Percentiles rank a stretch among this genome's conserved stretches.
Conservation (phyloP, 2,329 filamentous ascomycete species). For the Claviceps monticola region DNA sequence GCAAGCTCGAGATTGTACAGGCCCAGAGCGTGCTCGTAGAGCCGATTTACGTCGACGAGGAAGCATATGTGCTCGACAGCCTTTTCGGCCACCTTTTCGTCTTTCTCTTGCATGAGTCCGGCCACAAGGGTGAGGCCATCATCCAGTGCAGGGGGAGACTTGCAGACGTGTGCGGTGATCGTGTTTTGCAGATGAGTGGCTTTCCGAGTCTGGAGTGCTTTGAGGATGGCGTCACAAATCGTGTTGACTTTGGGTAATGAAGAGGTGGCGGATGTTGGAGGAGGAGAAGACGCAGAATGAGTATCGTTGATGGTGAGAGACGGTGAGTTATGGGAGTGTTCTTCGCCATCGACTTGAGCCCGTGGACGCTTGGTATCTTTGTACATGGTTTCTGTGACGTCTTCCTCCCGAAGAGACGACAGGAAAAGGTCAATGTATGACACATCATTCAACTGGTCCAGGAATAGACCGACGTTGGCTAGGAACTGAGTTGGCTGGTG, state of each 20-base stretch:
- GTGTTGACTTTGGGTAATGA: constrained; percentile 57
- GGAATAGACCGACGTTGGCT: constrained; percentile 57
- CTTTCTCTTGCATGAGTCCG: constrained; percentile 52
- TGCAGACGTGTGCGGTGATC: constrained; percentile 90
- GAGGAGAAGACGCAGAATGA: constrained; percentile 1
- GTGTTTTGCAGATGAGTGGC: constrained; percentile 69
- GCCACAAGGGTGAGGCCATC: constrained; percentile 72
- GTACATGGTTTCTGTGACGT: constrained; percentile 89
- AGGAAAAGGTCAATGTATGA: constrained; percentile 84
- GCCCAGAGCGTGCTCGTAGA: constrained; percentile 83
- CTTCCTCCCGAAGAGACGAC: constrained; percentile 78
- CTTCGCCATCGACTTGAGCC: constrained; percentile 5
- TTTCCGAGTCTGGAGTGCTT: constrained; percentile 47
- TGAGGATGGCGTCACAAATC: constrained; percentile 75
- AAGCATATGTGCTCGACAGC: constrained; percentile 97
- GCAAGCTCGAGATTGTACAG: constrained; percentile 86
- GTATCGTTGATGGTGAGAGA: constrained; percentile 6
- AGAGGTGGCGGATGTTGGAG: constrained; percentile 2
- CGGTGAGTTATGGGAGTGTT: not conserved
- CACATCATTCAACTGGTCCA: constrained; percentile 70
- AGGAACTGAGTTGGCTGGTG: constrained; percentile 82
- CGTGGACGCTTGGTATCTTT: constrained; percentile 56
- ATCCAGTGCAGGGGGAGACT: constrained; percentile 77
- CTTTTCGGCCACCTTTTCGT: constrained; percentile 61
- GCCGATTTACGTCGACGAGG: constrained; percentile 78